Evolutionary conservation across 225 moss, liverwort and hornwort species (phyloP).

Genomic region (Climacium dendroides): DNA sequence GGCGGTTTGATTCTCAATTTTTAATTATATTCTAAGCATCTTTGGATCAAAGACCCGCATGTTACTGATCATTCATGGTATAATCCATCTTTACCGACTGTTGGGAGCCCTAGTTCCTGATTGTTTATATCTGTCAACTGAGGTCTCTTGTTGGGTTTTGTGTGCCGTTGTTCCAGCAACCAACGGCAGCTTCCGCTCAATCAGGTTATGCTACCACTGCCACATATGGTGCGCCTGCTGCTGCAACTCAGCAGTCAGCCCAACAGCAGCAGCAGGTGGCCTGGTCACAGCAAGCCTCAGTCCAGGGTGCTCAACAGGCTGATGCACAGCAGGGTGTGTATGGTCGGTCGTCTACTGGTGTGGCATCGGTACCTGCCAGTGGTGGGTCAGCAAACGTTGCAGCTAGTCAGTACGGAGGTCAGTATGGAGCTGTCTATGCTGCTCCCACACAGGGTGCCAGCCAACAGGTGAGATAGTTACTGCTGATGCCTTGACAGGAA

Average conservation of each 20-base stretch:
- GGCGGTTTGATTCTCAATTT: neutral
- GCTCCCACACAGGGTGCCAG: slow-evolving; percentile 55
- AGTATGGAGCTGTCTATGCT: slow-evolving; percentile 88
- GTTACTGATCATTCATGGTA: neutral
- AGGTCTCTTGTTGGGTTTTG: neutral
- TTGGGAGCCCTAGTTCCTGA: neutral
- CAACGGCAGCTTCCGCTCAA: slow-evolving; percentile 48
- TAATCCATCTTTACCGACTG: neutral
- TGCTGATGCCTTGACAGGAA: neutral
- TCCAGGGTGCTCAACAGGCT: slow-evolving; percentile 69
- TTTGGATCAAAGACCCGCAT: neutral
- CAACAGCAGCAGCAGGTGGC: slow-evolving; percentile 81
- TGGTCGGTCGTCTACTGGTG: slow-evolving; percentile 73
- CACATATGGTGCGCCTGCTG: slow-evolving; percentile 65
- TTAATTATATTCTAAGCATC: neutral
- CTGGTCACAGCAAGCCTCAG: slow-evolving; percentile 94
- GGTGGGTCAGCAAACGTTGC: slow-evolving; percentile 66
- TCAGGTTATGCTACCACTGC: slow-evolving; percentile 57
- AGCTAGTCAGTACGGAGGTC: slow-evolving; percentile 84
- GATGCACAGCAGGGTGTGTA: slow-evolving; percentile 80
- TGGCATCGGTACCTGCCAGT: slow-evolving; percentile 73
- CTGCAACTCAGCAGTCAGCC: slow-evolving; percentile 55
- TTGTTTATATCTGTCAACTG: neutral
- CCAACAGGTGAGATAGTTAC: slow-evolving; percentile 58
- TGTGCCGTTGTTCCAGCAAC: slow-evolving; percentile 39